phyloP scores from a whole-genome alignment of 176 grass and related monocot species.

The Themeda triandra region DNA sequence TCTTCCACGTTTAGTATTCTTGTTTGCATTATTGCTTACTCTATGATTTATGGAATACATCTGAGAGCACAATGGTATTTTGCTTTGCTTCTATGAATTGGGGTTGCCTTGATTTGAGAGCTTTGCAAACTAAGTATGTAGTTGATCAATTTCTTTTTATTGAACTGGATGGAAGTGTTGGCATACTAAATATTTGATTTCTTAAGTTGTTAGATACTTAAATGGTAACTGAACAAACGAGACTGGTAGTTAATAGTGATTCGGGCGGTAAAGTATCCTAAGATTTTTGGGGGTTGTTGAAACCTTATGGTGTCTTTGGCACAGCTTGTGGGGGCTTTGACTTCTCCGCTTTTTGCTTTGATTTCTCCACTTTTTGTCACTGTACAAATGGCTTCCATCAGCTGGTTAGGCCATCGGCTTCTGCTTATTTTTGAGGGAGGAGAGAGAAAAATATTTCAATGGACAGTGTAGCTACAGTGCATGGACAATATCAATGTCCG shows the following conservation, averaged over 20 bases:
- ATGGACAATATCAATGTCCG: background rate
- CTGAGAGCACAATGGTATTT: background rate
- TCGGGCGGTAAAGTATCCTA: background rate
- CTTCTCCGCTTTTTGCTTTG: background rate
- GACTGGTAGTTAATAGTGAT: background rate
- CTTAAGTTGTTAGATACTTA: background rate
- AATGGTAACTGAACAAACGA: background rate
- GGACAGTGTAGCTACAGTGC: background rate
- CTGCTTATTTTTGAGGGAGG: background rate
- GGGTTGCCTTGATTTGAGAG: background rate
- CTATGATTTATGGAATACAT: background rate
- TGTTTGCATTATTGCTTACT: background rate
- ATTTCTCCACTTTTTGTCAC: background rate
- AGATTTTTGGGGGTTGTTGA: background rate
- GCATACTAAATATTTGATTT: conserved; percentile 5
- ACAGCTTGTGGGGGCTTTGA: background rate
- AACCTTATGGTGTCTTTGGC: background rate
- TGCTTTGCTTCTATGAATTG: background rate
- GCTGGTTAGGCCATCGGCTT: no score
- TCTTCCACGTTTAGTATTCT: background rate
- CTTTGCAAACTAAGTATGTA: background rate
- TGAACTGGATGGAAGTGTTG: background rate
- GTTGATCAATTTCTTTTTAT: background rate
- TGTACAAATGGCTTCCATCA: background rate
- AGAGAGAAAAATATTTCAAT: background rate